phyloP scores from a whole-genome alignment of 1,284 basidiomycete genomes.

The Boletus sp. region DNA sequence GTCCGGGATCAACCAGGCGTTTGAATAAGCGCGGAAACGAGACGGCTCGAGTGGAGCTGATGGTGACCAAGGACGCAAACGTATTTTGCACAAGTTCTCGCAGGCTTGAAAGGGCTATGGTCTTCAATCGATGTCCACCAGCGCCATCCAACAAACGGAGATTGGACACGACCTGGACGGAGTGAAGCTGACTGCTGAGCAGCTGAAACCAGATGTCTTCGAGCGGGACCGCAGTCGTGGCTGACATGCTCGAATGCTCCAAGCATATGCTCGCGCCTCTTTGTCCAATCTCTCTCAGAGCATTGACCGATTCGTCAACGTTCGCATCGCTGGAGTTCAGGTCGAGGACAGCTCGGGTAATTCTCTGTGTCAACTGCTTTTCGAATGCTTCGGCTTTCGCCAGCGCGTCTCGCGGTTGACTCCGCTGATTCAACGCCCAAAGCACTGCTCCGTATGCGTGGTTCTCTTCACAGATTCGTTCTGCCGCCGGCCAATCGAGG shows the following conservation, averaged over 20 bases:
- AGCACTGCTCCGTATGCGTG: constrained; percentile 76
- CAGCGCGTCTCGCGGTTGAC: constrained; percentile 66
- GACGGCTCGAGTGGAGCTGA: constrained; percentile 76
- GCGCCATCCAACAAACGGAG: constrained; percentile 14
- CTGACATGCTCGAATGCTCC: constrained; percentile 53
- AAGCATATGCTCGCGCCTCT: constrained; percentile 68
- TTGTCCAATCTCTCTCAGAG: constrained; percentile 55
- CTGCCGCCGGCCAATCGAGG: constrained; percentile 61
- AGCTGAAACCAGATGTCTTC: constrained; percentile 93
- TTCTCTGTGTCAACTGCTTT: constrained; percentile 49
- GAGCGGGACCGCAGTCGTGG: constrained; percentile 48
- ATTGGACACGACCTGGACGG: constrained; percentile 69
- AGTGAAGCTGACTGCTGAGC: constrained; percentile 76
- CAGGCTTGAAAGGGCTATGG: constrained; percentile 46
- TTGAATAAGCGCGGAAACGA: constrained; percentile 94
- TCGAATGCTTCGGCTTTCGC: constrained; percentile 64
- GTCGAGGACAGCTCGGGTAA: constrained; percentile 42
- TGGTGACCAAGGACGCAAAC: constrained; percentile 81
- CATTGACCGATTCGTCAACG: constrained; percentile 36
- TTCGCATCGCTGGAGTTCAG: constrained; percentile 25
- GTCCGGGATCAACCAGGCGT: constrained; percentile 76
- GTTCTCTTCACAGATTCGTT: constrained; percentile 64
- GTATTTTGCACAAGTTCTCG: constrained; percentile 82
- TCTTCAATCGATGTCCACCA: constrained; percentile 25
- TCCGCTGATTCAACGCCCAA: constrained; percentile 75